phyloP scores from a whole-genome alignment of 2,329 filamentous ascomycete species.

The Gyromitra esculenta region DNA sequence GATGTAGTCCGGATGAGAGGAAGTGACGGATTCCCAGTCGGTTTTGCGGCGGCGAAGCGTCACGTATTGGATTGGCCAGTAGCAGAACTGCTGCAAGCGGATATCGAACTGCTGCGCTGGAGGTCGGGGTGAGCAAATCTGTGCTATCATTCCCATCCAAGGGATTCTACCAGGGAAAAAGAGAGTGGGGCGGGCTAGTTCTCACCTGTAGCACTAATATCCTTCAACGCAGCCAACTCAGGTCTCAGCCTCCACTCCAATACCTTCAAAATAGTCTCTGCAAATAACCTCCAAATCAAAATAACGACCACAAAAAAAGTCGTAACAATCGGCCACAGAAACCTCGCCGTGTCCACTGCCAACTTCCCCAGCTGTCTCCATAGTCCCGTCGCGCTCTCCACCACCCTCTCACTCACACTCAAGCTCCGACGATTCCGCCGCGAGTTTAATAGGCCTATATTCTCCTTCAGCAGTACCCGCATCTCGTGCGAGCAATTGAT shows the following conservation, averaged over 20 bases:
- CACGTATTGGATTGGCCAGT: conserved; percentile 97
- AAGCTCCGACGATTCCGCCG: conserved; percentile 81
- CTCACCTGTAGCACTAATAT: conserved; percentile 81
- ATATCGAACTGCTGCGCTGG: conserved; percentile 94
- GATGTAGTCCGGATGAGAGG: conserved; percentile 96
- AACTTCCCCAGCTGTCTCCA: conserved; percentile 66
- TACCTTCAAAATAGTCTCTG: conserved; percentile 79
- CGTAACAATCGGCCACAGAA: conserved; percentile 55
- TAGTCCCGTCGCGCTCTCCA: conserved; percentile 88
- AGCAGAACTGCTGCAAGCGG: conserved; percentile 95
- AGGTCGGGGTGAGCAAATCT: conserved; percentile 27
- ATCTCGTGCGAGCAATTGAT: conserved; percentile 97
- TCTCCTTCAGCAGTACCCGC: conserved; percentile 84
- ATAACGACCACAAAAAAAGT: conserved; percentile 77
- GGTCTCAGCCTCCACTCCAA: conserved; percentile 86
- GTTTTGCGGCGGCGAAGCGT: conserved; percentile 88
- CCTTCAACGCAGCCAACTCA: conserved; percentile 85
- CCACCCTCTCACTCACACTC: conserved; percentile 92
- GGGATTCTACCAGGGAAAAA: background rate
- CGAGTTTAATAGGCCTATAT: conserved; percentile 79
- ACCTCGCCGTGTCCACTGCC: conserved; percentile 55
- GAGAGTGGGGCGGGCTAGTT: conserved; percentile 13
- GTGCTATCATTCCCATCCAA: background rate
- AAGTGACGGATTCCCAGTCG: conserved; percentile 95
- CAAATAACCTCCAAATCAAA: conserved; percentile 79